These are phyloP conservation scores for Camelina sativa DNA, from an alignment of 345 rosid genomes.

Conservation along the genomic window DNA sequence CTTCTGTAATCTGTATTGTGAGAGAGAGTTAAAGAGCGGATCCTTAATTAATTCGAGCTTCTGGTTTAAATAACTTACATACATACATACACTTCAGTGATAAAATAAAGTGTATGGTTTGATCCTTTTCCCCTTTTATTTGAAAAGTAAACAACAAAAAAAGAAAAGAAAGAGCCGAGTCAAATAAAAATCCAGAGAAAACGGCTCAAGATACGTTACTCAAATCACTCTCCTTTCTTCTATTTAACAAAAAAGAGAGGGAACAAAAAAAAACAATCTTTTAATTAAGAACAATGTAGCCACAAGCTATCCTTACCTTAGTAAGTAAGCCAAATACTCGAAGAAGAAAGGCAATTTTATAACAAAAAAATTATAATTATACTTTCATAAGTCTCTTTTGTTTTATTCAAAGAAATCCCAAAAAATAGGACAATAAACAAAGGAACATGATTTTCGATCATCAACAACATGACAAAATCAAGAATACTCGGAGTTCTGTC, in stretches of 20 bases:
- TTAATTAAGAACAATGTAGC: slow-evolving; percentile 44
- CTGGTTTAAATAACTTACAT: no score
- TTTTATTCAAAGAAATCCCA: neutral
- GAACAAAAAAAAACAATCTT: neutral
- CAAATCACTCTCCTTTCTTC: slow-evolving; percentile 43
- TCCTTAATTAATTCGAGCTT: no score
- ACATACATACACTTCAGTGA: no score
- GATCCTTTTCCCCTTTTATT: neutral
- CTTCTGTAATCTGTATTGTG: no score
- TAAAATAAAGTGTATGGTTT: no score
- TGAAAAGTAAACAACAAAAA: neutral
- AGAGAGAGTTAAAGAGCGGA: no score
- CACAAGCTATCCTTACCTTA: slow-evolving; percentile 74
- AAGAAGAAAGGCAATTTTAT: slow-evolving; percentile 2
- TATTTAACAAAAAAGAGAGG: neutral
- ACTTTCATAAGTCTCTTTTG: slow-evolving; percentile 15
- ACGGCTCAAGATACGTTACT: slow-evolving; percentile 44
- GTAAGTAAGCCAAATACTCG: slow-evolving; percentile 50
- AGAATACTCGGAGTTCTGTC: slow-evolving; percentile 36
- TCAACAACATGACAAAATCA: slow-evolving; percentile 38
- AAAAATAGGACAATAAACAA: neutral
- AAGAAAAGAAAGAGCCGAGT: slow-evolving; percentile 9
- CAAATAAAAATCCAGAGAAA: slow-evolving; percentile 28
- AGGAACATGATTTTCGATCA: slow-evolving; percentile 29
- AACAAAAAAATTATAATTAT: neutral